A percentile compares a stretch with the other conserved stretches of the same genome.
phyloP scores from a whole-genome alignment of 805 yeast genomes.

The Blastobotrys peoriensis region DNA sequence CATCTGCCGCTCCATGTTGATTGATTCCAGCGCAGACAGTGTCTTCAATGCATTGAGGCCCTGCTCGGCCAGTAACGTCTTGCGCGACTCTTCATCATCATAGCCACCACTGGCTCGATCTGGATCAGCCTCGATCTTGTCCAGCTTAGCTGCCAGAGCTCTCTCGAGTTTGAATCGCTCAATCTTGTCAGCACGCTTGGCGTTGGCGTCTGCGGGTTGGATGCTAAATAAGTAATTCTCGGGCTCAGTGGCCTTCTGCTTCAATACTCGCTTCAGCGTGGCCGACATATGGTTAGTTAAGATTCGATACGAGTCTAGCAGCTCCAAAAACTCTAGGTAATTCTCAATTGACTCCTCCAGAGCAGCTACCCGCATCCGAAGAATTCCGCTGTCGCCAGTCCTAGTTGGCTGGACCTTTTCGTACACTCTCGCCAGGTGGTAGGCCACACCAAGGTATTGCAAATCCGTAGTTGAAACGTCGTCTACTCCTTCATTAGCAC shows the following conservation, averaged over 20 bases:
- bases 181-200: slow-evolving; percentile 65
- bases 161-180: slow-evolving; percentile 58
- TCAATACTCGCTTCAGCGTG: slow-evolving; percentile 11
- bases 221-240: slow-evolving; percentile 9
- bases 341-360: slow-evolving; percentile 18
- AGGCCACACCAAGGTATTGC: slow-evolving; percentile 54
- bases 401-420: slow-evolving; percentile 26
- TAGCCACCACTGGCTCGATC: slow-evolving; percentile 14
- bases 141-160: slow-evolving; percentile 42
- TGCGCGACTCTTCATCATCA: slow-evolving; percentile 63
- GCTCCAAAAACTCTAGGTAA: slow-evolving; percentile 23
- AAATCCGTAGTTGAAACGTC: slow-evolving; percentile 63
- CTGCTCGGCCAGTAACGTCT: slow-evolving; percentile 50
- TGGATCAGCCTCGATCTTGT: slow-evolving; percentile 19
- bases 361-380: background rate
- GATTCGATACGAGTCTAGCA: slow-evolving; percentile 20
- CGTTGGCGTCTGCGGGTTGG: slow-evolving; percentile 31
- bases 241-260: background rate
- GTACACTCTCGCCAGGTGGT: slow-evolving; percentile 43
- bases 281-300: slow-evolving; percentile 14
- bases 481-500: slow-evolving; percentile 62
- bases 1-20: slow-evolving; percentile 61
- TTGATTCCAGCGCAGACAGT: slow-evolving; percentile 50
- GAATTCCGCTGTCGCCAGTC: background rate
- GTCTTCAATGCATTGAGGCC: slow-evolving; percentile 46